phyloP scores from a whole-genome alignment of 495 filamentous ascomycete genomes.

The Venustampulla echinocandica region DNA sequence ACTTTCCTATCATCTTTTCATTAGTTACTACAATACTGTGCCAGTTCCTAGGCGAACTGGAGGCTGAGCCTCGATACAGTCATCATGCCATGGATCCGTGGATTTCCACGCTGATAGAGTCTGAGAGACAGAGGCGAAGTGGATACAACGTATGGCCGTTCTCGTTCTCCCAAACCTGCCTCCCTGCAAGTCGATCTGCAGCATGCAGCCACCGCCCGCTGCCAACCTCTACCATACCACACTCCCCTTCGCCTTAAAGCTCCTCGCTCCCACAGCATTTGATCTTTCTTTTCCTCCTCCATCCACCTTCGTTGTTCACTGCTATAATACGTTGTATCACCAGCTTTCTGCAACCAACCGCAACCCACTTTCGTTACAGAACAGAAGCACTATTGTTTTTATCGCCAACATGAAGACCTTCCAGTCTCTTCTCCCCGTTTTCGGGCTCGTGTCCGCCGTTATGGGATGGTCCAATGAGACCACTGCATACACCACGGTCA shows the following conservation, averaged over 20 bases:
- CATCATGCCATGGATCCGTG: no score
- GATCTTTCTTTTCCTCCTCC: neutral
- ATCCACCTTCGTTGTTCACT: neutral
- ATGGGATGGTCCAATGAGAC: conserved; percentile 20
- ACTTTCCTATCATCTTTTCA: no score
- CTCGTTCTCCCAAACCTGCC: no score
- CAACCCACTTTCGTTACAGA: conserved; percentile 10
- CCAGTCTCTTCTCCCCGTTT: conserved; percentile 28
- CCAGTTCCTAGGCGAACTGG: no score
- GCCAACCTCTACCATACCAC: neutral
- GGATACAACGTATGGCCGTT: no score
- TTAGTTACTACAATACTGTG: no score
- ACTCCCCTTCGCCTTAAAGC: no score
- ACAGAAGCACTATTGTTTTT: conserved; percentile 12
- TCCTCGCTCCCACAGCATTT: neutral
- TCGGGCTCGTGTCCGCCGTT: conserved; percentile 27
- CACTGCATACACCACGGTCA: conserved; percentile 36
- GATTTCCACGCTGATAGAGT: no score
- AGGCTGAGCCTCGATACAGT: no score
- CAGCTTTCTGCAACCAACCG: neutral
- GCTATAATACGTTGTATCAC: neutral
- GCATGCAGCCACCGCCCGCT: no score
- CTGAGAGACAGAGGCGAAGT: no score
- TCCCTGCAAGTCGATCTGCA: no score
- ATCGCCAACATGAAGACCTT: conserved; percentile 30